Conservation (phyloP, 2,329 filamentous ascomycete species). For the Colletotrichum higginsianum region DNA sequence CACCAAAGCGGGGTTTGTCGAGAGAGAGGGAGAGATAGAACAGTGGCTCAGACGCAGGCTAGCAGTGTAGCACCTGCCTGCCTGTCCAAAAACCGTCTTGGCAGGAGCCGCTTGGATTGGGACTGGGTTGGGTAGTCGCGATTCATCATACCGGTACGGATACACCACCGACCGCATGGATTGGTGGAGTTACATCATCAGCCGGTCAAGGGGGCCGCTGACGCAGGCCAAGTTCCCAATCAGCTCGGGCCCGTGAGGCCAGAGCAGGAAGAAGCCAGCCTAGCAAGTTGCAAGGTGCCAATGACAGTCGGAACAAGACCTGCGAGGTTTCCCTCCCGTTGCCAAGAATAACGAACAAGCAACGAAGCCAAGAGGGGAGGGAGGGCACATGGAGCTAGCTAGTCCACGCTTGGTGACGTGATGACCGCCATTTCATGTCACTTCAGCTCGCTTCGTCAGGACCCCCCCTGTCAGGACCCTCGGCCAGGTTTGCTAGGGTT, state of each 20-base stretch:
- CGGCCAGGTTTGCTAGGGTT: constrained; percentile 17
- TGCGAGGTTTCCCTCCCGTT: background rate
- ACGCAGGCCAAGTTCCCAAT: constrained; percentile 42
- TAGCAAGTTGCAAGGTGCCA: no score
- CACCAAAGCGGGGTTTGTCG: constrained; percentile 37
- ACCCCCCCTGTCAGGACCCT: constrained; percentile 11
- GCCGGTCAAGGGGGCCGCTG: constrained; percentile 33
- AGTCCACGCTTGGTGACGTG: constrained; percentile 39
- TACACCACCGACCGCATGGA: constrained; percentile 12
- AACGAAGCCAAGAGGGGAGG: constrained; percentile 26
- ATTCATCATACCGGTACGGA: constrained; percentile 16
- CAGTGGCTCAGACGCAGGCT: constrained; percentile 41
- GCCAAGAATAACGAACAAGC: constrained; percentile 38
- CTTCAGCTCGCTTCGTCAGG: constrained; percentile 18
- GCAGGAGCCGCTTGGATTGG: constrained; percentile 19
- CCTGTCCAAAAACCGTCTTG: constrained; percentile 23
- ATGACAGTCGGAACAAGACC: background rate
- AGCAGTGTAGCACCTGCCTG: background rate
- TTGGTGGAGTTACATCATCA: constrained; percentile 40
- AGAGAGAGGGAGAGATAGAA: constrained; percentile 1
- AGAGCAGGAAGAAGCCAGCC: background rate
- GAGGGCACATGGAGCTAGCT: constrained; percentile 30
- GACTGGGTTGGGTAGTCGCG: constrained; percentile 22
- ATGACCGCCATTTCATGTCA: constrained; percentile 25
- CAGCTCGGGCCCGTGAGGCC: constrained; percentile 1